Conservation (phyloP, 805 yeast genomes). For the Myxozyma monticola region DNA sequence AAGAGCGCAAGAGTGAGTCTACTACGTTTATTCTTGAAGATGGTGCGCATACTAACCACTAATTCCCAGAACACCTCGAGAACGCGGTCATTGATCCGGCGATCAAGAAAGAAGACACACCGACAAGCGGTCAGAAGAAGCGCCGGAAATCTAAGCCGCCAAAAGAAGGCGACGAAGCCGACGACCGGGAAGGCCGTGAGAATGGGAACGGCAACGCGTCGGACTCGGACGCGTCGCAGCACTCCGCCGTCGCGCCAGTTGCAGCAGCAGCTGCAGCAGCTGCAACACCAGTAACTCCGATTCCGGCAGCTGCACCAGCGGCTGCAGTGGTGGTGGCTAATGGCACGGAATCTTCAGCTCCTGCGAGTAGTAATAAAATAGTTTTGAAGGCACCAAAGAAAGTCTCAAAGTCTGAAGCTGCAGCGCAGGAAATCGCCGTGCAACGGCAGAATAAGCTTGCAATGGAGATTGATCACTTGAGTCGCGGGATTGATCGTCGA, state of each 20-base stretch:
- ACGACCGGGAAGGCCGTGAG: slow-evolving; percentile 1
- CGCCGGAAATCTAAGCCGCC: neutral
- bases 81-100: slow-evolving; percentile 1
- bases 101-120: slow-evolving; percentile 2
- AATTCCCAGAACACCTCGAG: slow-evolving; percentile 12
- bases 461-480: slow-evolving; percentile 32
- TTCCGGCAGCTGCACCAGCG: too few species aligned
- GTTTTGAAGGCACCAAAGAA: slow-evolving; percentile 6
- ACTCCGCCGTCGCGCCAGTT: neutral
- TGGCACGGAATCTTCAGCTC: too few species aligned
- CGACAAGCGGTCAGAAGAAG: slow-evolving; percentile 6
- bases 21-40: neutral
- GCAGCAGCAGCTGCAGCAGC: neutral
- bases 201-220: slow-evolving; percentile 14
- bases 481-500: slow-evolving; percentile 31
- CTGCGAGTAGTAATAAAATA: too few species aligned
- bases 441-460: slow-evolving; percentile 24
- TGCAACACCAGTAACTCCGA: neutral
- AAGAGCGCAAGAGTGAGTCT: slow-evolving; percentile 22
- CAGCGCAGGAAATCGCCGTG: slow-evolving; percentile 19
- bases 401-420: slow-evolving; percentile 9
- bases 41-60: neutral
- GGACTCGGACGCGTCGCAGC: neutral
- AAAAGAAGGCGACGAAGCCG: slow-evolving; percentile 1
- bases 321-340: too few species aligned